These are phyloP conservation scores for Exserohilum rostratum DNA, from an alignment of 2,329 filamentous ascomycete species.

Conservation along the genomic window DNA sequence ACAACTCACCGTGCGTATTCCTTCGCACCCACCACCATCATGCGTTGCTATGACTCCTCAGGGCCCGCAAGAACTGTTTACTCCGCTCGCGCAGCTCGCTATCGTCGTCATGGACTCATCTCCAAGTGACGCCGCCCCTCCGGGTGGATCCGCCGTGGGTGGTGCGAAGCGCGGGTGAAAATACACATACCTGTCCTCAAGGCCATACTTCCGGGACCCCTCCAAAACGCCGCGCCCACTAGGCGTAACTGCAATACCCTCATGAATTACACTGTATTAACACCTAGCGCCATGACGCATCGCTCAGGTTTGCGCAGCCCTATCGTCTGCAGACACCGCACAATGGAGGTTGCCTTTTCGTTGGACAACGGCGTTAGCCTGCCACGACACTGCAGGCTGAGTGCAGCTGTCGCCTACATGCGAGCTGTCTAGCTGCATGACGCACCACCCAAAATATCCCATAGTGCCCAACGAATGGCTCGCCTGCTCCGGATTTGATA, in stretches of 20 bases:
- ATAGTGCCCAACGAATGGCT: conserved; percentile 31
- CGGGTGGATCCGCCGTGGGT: neutral
- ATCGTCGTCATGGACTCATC: conserved; percentile 8
- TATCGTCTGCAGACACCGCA: conserved; percentile 28
- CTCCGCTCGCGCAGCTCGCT: conserved; percentile 32
- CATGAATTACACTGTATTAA: neutral
- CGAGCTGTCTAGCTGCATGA: conserved; percentile 42
- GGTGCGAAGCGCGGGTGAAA: conserved; percentile 2
- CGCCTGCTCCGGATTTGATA: conserved; percentile 14
- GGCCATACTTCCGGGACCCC: conserved; percentile 1
- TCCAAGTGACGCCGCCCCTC: conserved; percentile 5
- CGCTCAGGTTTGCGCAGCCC: conserved; percentile 37
- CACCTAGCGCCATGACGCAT: conserved; percentile 34
- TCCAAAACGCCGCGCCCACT: conserved; percentile 2
- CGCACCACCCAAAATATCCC: conserved; percentile 39
- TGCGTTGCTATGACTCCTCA: conserved; percentile 39
- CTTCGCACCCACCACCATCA: conserved; percentile 24
- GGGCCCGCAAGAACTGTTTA: conserved; percentile 27
- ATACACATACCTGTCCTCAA: conserved; percentile 11
- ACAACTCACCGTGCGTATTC: conserved; percentile 49
- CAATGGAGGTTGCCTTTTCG: conserved; percentile 31
- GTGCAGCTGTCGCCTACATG: conserved; percentile 29
- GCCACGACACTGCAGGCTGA: conserved; percentile 41
- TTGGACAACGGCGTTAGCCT: conserved; percentile 43
- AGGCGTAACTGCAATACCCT: conserved; percentile 5